Evolutionary conservation across 768 basidiomycete species (phyloP), one percentile per base, ranked within the genome.

Genomic region (Mycena polygramma): DNA sequence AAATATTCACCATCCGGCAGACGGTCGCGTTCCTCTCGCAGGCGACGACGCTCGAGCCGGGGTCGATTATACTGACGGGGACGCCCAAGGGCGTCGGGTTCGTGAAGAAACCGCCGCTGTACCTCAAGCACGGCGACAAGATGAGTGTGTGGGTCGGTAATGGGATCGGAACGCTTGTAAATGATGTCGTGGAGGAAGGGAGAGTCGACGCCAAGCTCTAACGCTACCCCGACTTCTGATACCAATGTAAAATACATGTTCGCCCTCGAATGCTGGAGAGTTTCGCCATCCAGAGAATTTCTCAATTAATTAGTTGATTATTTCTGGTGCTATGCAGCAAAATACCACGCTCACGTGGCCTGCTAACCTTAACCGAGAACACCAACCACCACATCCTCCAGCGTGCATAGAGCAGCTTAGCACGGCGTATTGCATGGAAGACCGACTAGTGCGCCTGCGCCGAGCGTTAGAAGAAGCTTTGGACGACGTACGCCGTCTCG

Each of bases 41-140:
- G 76, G 93, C 90, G 5, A 95, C 94, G 8, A 95, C 94, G 0
- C 88, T 96, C 22, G 89, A 89, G 73, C 91, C 93, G 0, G 94
- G 95, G 0, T 90, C 92, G 0, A 83, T 95, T 75, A 95, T 96
- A 74, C 86, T 95, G 73, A 96, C 95, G 1, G 92, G 92, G 7
- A 93, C 92, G 43, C 94, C 93, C 2, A 90, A 91, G 66, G 94
- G 94, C 26, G 93, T 95, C 17, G 95, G 95, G 2, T 95, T 91
- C 73, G 90, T 89, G 46, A 89, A 87, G 79, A 89, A 89, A 57
- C 94, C 94, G 1, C 86, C 90, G 1, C 54, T 91, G 30, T 92
- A 88, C 73, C 83, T 96, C 30, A 91, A 91, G 79, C 80, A 92
- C 73, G 94, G 93, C 2, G 94, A 97, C 73, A 84, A 86, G 46